Conservation (phyloP, 192 early-diverging fungal species). For the Podila clonocystis region DNA sequence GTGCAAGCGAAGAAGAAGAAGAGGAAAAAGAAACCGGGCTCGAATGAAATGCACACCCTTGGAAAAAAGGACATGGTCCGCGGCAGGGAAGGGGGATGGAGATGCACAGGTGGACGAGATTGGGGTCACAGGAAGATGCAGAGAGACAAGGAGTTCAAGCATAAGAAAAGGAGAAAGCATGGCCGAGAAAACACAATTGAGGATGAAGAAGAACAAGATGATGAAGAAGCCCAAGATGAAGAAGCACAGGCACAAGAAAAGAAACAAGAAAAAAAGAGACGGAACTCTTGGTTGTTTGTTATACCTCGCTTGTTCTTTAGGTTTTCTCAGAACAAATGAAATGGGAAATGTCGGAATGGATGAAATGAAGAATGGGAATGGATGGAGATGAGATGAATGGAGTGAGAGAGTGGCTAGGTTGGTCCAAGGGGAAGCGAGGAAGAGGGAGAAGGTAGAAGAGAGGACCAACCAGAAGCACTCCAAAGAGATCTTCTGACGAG, state of each 20-base stretch:
- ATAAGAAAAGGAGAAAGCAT: background rate
- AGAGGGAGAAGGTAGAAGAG: too few relatives aligned
- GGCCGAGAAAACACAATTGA: background rate
- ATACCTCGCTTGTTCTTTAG: too few relatives aligned
- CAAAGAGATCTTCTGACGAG: too few relatives aligned
- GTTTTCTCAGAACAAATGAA: too few relatives aligned
- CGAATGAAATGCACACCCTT: constrained; percentile 1
- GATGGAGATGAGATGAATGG: too few relatives aligned
- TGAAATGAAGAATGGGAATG: too few relatives aligned
- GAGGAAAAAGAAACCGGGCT: background rate
- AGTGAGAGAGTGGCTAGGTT: too few relatives aligned
- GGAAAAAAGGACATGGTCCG: constrained; percentile 1
- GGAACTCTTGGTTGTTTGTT: background rate
- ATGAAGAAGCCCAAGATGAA: background rate
- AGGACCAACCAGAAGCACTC: too few relatives aligned
- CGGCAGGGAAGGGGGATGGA: constrained; percentile 3
- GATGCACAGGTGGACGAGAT: background rate
- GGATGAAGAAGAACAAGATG: background rate
- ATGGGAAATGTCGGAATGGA: too few relatives aligned
- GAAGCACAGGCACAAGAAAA: background rate
- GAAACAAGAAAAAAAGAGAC: background rate
- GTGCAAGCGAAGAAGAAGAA: background rate
- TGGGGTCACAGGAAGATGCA: background rate
- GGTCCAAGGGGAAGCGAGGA: too few relatives aligned
- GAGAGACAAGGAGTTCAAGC: background rate